Conservation (phyloP, 495 filamentous ascomycete species). For the Viridothelium virens region DNA sequence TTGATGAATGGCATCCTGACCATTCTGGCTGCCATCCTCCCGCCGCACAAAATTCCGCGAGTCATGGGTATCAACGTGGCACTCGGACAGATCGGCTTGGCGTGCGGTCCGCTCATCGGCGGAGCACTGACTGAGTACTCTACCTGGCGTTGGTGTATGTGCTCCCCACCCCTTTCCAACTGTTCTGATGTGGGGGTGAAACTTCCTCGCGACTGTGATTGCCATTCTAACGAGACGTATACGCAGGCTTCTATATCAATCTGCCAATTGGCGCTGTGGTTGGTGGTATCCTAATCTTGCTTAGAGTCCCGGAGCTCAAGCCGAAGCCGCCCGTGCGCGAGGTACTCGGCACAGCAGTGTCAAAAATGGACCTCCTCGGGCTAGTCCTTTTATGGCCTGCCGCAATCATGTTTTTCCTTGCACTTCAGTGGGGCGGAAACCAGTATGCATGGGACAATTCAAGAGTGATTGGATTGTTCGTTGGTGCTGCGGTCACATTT, state of each 20-base stretch:
- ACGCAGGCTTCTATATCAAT: constrained; percentile 25
- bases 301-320: constrained; percentile 23
- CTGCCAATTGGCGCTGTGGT: constrained; percentile 22
- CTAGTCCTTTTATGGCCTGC: constrained; percentile 40
- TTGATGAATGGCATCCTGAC: too few relatives aligned
- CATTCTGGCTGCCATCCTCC: constrained; percentile 23
- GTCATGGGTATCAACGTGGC: constrained; percentile 26
- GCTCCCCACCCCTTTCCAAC: too few relatives aligned
- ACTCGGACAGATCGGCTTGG: constrained; percentile 30
- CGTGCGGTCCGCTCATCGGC: constrained; percentile 31
- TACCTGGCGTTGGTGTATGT: constrained; percentile 36
- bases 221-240: too few relatives aligned
- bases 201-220: too few relatives aligned
- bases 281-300: constrained; percentile 14
- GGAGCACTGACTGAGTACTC: constrained; percentile 29
- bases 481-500: constrained; percentile 18
- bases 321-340: constrained; percentile 12
- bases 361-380: constrained; percentile 43
- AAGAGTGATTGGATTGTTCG: constrained; percentile 19
- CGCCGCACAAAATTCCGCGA: constrained; percentile 13
- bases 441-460: constrained; percentile 43
- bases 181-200: too few relatives aligned
- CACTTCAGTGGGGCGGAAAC: constrained; percentile 48
- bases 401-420: constrained; percentile 43
- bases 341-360: constrained; percentile 15